These are phyloP conservation scores for Ustilago loliicola DNA, from an alignment of 1,284 basidiomycete genomes.

Conservation along the genomic window DNA sequence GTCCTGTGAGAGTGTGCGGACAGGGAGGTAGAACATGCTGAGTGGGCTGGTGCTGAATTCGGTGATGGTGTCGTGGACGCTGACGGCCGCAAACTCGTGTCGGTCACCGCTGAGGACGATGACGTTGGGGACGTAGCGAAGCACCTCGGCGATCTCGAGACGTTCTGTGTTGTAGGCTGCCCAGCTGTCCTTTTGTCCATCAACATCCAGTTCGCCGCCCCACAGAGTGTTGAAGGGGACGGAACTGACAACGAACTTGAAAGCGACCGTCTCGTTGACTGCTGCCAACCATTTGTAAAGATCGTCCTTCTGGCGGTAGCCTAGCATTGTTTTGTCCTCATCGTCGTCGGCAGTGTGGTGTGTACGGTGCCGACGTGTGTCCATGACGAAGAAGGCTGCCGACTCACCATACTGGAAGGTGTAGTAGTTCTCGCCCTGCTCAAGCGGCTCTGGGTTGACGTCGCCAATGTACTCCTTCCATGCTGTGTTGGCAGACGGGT, in stretches of 20 bases:
- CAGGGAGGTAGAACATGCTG: slow-evolving; percentile 72
- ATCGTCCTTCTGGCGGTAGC: slow-evolving; percentile 77
- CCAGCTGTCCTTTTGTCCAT: slow-evolving; percentile 79
- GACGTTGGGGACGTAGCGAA: slow-evolving; percentile 78
- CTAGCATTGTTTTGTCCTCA: slow-evolving; percentile 78
- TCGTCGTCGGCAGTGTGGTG: slow-evolving; percentile 72
- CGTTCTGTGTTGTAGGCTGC: slow-evolving; percentile 79
- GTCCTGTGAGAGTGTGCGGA: slow-evolving; percentile 71
- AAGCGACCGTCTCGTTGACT: slow-evolving; percentile 81
- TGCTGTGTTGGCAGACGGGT: slow-evolving; percentile 76
- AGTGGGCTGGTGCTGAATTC: slow-evolving; percentile 79
- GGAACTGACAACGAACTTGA: slow-evolving; percentile 84
- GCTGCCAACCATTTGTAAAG: slow-evolving; percentile 77
- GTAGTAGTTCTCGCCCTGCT: slow-evolving; percentile 76
- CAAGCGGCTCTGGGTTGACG: slow-evolving; percentile 76
- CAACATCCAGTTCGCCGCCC: slow-evolving; percentile 74
- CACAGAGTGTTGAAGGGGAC: slow-evolving; percentile 85
- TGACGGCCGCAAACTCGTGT: slow-evolving; percentile 81
- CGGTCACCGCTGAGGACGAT: slow-evolving; percentile 76
- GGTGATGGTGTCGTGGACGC: slow-evolving; percentile 71
- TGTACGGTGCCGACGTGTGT: slow-evolving; percentile 79
- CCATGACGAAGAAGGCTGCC: slow-evolving; percentile 82
- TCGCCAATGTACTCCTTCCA: slow-evolving; percentile 79
- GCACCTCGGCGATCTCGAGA: slow-evolving; percentile 59
- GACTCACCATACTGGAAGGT: slow-evolving; percentile 65